Percentiles rank a stretch among this genome's conserved stretches.
These are phyloP conservation scores for Trifolium dubium DNA, from an alignment of 306 rosid genomes.

Conservation along the genomic window DNA sequence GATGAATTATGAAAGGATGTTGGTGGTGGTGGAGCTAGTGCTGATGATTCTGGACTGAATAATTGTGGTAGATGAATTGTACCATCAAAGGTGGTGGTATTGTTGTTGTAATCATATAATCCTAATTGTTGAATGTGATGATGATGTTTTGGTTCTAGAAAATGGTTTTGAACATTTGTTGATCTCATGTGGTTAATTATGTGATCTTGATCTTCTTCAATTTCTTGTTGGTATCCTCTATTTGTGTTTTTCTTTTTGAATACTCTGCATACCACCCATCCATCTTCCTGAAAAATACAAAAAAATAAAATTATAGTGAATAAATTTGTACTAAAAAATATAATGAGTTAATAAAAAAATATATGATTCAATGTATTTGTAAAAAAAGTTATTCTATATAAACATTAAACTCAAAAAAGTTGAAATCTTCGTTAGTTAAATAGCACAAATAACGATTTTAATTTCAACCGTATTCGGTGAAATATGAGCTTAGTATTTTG, in stretches of 20 bases:
- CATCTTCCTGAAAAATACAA: conserved; percentile 70
- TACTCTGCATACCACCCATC: conserved; percentile 97
- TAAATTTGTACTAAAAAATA: no score
- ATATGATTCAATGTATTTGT: no score
- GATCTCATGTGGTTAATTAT: conserved; percentile 53
- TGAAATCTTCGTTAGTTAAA: no score
- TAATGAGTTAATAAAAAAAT: no score
- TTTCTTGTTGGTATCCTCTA: conserved; percentile 63
- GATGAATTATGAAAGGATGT: conserved; percentile 45
- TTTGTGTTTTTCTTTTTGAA: conserved; percentile 82
- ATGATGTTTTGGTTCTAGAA: conserved; percentile 60
- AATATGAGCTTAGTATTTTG: no score
- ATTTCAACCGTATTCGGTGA: no score
- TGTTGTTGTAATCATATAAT: conserved; percentile 46
- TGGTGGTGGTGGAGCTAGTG: conserved; percentile 9
- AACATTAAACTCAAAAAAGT: no score
- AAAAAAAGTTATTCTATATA: no score
- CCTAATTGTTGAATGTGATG: conserved; percentile 56
- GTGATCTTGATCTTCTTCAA: conserved; percentile 50
- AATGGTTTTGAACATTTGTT: conserved; percentile 47
- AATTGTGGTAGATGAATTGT: conserved; percentile 88
- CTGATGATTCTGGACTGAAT: conserved; percentile 76
- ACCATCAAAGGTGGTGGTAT: conserved; percentile 50
- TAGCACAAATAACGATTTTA: no score
- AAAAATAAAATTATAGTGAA: not conserved